Evolutionary conservation across 768 basidiomycete genomes (phyloP), one percentile per base, ranked within the genome.

Genomic region (Epithele typhae): DNA sequence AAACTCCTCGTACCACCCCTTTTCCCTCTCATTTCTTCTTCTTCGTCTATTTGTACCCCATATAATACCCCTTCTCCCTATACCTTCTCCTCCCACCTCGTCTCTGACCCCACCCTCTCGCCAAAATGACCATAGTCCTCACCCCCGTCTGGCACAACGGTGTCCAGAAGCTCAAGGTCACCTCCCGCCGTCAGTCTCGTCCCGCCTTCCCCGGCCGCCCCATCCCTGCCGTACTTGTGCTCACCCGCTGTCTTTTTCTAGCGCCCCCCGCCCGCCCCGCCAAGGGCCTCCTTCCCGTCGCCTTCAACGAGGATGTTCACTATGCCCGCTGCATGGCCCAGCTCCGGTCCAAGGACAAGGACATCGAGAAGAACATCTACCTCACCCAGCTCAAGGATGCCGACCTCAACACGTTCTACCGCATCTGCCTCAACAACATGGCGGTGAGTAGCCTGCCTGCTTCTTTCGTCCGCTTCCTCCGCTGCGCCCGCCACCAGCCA

Each of bases 351-450:
- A 90, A 90, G 64, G 76, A 81, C 61, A 79, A 77, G 62, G 61
- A 66, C 47, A 79, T 93, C 34, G 88, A 92, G 61, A 87, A 90
- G 69, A 85, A 95, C 68, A 87, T 91, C 60, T 93, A 83, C 61
- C 78, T 95, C 23, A 78, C 81, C 8, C 76, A 78, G 46, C 73
- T 94, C 48, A 86, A 91, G 62, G 69, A 81, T 53, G 71, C 82
- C 40, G 83, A 94, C 61, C 77, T 78, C 12, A 64, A 73, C 37
- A 77, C 86, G 63, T 96, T 93, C 68, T 95, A 90, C 68, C 75
- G 74, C 38, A 72, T 92, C 12, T 83, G 87, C 64, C 64, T 86
- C 36, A 71, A 74, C 36, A 74, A 91, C 61, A 81, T 92, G 78
- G 57, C 78, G 23, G 87, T 71, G 72, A 74, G 57, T 64, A 22